These are phyloP conservation scores for Pseudonitzschia multistriata DNA, from an alignment of 108 stramenopile genomes.

Conservation along the genomic window DNA sequence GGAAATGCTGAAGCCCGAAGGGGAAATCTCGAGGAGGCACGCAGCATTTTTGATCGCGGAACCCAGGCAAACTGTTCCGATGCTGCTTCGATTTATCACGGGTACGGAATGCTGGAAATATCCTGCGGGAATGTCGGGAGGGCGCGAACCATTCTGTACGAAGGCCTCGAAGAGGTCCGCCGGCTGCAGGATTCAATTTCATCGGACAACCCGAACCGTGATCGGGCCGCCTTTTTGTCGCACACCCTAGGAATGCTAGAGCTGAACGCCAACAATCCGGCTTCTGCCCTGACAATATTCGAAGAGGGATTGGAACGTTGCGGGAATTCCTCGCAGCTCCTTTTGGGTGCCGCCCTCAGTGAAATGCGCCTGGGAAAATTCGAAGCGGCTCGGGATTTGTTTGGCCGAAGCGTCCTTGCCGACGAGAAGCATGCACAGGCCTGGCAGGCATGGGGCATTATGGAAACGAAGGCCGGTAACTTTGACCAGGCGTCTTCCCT, in stretches of 20 bases:
- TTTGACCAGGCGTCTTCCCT: conserved; percentile 59
- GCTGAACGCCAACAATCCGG: conserved; percentile 62
- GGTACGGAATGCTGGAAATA: conserved; percentile 75
- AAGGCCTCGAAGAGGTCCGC: conserved; percentile 55
- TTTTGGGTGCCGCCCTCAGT: conserved; percentile 75
- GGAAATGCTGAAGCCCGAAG: conserved; percentile 61
- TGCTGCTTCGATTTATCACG: conserved; percentile 79
- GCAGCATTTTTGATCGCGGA: conserved; percentile 69
- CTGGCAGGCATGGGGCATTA: conserved; percentile 89
- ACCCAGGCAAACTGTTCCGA: conserved; percentile 68
- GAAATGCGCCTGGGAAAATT: conserved; percentile 77
- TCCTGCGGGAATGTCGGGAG: conserved; percentile 14
- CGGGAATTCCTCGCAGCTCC: conserved; percentile 66
- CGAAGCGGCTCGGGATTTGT: conserved; percentile 57
- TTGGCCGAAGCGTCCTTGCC: conserved; percentile 55
- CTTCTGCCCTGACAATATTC: conserved; percentile 57
- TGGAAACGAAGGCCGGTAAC: conserved; percentile 84
- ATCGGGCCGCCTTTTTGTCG: conserved; percentile 67
- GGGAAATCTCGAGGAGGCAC: conserved; percentile 57
- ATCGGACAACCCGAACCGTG: conserved; percentile 46
- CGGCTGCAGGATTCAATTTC: conserved; percentile 29
- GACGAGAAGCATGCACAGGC: conserved; percentile 78
- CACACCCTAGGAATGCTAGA: conserved; percentile 87
- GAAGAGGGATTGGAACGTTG: conserved; percentile 60
- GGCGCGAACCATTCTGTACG: conserved; percentile 10